Conservation (phyloP, 169 alveolate genomes). For the Cryptosporidium canis region DNA sequence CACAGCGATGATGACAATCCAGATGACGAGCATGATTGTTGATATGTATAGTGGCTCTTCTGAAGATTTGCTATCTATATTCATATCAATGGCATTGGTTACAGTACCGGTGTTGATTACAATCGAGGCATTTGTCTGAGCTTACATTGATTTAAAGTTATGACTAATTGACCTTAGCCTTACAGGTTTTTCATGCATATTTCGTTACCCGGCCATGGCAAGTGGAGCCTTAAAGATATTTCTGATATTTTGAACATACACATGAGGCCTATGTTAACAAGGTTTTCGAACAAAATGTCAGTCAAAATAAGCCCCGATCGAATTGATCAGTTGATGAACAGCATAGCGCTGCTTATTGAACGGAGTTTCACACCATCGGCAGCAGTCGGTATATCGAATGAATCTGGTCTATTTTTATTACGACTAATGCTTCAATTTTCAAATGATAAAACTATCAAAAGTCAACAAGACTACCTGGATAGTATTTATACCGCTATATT, state of each 20-base stretch:
- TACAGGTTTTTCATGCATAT: slow-evolving; percentile 24
- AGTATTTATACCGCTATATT: background rate
- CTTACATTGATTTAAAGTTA: background rate
- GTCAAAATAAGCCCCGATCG: background rate
- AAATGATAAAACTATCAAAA: background rate
- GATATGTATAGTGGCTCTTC: background rate
- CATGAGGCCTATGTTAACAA: background rate
- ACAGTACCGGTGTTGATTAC: slow-evolving; percentile 31
- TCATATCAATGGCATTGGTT: background rate
- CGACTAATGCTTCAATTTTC: background rate
- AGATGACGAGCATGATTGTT: slow-evolving; percentile 72
- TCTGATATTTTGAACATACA: background rate
- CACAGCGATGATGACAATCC: slow-evolving; percentile 36
- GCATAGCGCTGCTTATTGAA: background rate
- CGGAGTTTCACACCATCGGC: slow-evolving; percentile 26
- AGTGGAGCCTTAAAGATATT: background rate
- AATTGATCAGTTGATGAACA: background rate
- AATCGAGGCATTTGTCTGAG: slow-evolving; percentile 74
- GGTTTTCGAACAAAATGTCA: background rate
- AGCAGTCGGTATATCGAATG: background rate
- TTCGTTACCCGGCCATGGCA: background rate
- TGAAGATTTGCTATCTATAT: background rate
- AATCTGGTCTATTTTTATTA: background rate
- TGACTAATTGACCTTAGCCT: background rate
- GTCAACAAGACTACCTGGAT: background rate